A percentile compares a stretch with the other conserved stretches of the same genome.
Evolutionary conservation across 257 asterid genomes (phyloP).

Genomic region (Nicotiana noctiflora): DNA sequence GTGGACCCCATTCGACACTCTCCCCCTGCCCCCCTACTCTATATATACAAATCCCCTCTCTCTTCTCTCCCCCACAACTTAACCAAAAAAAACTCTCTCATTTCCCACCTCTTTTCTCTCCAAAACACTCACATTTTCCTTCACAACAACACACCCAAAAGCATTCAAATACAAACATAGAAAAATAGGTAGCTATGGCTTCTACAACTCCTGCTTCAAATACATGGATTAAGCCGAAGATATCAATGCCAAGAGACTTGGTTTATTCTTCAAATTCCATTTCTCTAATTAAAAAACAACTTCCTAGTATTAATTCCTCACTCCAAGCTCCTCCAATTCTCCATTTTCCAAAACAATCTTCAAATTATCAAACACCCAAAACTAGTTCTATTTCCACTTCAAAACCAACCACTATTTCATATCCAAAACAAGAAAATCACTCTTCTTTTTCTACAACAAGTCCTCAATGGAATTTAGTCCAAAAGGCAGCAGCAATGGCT

Average conservation of each 20-base stretch:
- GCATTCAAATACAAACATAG: not conserved
- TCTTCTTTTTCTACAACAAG: conserved; percentile 5
- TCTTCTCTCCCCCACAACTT: conserved; percentile 7
- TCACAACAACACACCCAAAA: conserved; percentile 5
- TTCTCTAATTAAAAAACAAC: conserved; percentile 2
- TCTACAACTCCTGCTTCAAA: conserved; percentile 18
- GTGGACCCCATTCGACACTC: conserved; percentile 36
- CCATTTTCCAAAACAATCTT: conserved; percentile 44
- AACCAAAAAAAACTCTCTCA: not conserved
- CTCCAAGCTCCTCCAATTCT: conserved; percentile 52
- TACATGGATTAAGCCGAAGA: conserved; percentile 41
- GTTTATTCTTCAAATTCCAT: conserved; percentile 12
- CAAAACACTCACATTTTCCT: not conserved
- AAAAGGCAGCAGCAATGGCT: conserved; percentile 74
- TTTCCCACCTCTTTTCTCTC: not conserved
- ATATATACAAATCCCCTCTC: conserved; percentile 1
- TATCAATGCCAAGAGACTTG: conserved; percentile 10
- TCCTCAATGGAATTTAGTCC: conserved; percentile 64
- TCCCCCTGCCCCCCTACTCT: not conserved
- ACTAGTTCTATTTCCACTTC: not conserved
- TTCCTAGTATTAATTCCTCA: conserved; percentile 27
- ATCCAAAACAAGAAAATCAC: not conserved
- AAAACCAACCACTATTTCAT: not conserved
- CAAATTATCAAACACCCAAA: conserved; percentile 24
- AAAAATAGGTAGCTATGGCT: conserved; percentile 51